Evolutionary conservation across 2,329 filamentous ascomycete species (phyloP).

Genomic region (Monosporascus sp.): DNA sequence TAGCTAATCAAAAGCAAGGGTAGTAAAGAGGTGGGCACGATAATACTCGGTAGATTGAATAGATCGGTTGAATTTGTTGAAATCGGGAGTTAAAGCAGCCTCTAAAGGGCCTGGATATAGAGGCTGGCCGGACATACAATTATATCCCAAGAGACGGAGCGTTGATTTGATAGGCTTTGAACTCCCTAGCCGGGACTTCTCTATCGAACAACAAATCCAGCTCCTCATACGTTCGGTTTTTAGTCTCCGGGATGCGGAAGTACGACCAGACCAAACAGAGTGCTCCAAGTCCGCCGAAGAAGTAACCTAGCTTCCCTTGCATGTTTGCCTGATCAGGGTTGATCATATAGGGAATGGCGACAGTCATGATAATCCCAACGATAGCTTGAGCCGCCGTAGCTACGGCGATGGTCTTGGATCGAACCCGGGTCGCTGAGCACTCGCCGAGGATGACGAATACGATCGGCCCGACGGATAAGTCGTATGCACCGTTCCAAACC

Average conservation of each 20-base stretch:
- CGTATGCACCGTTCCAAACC: slow-evolving; percentile 46
- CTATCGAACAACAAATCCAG: slow-evolving; percentile 26
- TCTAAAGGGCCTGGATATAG: too few species aligned
- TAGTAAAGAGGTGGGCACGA: too few species aligned
- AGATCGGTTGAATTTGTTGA: background rate
- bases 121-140: background rate
- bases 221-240: slow-evolving; percentile 26
- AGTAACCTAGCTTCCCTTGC: slow-evolving; percentile 36
- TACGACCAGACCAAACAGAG: slow-evolving; percentile 32
- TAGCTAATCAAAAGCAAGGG: too few species aligned
- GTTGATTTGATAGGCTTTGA: slow-evolving; percentile 24
- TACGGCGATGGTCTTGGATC: slow-evolving; percentile 39
- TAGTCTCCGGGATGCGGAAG: slow-evolving; percentile 27
- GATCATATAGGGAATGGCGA: slow-evolving; percentile 39
- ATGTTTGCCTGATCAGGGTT: slow-evolving; percentile 37
- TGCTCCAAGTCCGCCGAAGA: slow-evolving; percentile 32
- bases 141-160: background rate
- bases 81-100: background rate
- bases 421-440: slow-evolving; percentile 37
- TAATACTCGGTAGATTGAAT: too few species aligned
- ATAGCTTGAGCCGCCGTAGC: slow-evolving; percentile 37
- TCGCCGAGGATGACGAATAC: slow-evolving; percentile 52
- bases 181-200: slow-evolving; percentile 24
- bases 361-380: slow-evolving; percentile 36
- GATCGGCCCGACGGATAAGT: slow-evolving; percentile 44